These are phyloP conservation scores for Eudorina sp. DNA, from an alignment of 139 green algal species.

Conservation along the genomic window DNA sequence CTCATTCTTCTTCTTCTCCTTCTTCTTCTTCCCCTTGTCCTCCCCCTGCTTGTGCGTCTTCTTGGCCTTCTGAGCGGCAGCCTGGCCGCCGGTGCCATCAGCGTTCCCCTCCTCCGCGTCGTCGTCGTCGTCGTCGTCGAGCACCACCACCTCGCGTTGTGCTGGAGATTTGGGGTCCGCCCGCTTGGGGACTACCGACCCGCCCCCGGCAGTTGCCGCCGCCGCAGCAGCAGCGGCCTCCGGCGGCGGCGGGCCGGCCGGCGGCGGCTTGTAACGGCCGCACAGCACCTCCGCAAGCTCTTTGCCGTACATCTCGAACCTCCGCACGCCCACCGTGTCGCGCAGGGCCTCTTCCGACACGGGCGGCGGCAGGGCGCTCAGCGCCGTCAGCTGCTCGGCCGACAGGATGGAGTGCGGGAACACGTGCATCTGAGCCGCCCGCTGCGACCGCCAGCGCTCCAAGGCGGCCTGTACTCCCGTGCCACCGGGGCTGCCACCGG, in stretches of 20 bases:
- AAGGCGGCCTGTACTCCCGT: background rate
- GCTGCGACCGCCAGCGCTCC: background rate
- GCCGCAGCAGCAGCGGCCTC: background rate
- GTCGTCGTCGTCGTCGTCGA: conserved; percentile 20
- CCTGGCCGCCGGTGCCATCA: background rate
- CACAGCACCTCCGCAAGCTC: conserved; percentile 32
- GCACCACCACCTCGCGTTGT: background rate
- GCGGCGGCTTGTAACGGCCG: background rate
- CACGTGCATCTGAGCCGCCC: conserved; percentile 6
- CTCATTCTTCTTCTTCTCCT: background rate
- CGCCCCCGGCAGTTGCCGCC: background rate
- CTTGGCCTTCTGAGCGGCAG: background rate
- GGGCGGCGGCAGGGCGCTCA: background rate
- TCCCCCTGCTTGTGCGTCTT: background rate
- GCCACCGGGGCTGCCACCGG: background rate
- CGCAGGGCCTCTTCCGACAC: background rate
- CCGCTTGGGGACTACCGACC: too few relatives aligned
- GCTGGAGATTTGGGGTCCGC: too few relatives aligned
- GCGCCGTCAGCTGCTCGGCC: conserved; percentile 19
- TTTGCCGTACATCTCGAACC: conserved; percentile 38
- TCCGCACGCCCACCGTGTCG: background rate
- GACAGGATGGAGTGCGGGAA: conserved; percentile 42
- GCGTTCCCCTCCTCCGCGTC: background rate
- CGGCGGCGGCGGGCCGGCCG: background rate
- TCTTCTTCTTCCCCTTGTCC: background rate